Base-by-base conservation (phyloP, 305 asterid genomes). In the Fraxinus floribunda region DNA sequence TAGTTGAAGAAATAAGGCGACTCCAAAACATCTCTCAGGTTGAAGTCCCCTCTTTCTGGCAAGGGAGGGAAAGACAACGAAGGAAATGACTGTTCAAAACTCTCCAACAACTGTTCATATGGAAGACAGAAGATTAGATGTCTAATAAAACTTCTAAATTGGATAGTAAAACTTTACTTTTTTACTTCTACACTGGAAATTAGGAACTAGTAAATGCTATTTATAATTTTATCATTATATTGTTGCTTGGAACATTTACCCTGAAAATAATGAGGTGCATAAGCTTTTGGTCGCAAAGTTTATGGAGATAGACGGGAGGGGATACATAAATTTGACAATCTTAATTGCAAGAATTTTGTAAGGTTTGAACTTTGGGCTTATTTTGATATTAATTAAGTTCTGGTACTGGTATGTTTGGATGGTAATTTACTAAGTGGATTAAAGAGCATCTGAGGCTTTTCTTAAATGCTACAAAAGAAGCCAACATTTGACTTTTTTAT, bases 1-100 rank as follows among this genome's bases (percentile, higher is more conserved):
- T 87, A 96, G 91, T 96, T 96, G 90, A 96, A 96, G 93, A 96
- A 96, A 86, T 96, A 96, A 24, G 97, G 93, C 6, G 99, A 94
- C 79, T 85, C 89, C 83, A 94, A 80, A 74, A 96, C 99, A 32
- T 94, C 95, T 85, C 83, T 84, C 80, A 96, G 94, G 82, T 96
- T 94, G 34, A 96, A 93, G 83, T 92, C 96, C 32, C 99, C 99
- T 71, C 97, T 89, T 60, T 91, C 97, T 0, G 99, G 99, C 91
- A 96, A 87, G 18, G 94, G 89, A 26, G 99, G 99, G 87, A 96
- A 96, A 24, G 89, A 2, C 85, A 94, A 71, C 30, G 92, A 66
- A 49, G 99, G 99, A 87, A 93, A 96, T 77, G 98, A 89, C 82
- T 75, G 84, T 83, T 96, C 87, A 80, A 96, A 94, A 87, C 93